phyloP scores from a whole-genome alignment of 2,329 filamentous ascomycete species.

The Berkeleyomyces basicola region DNA sequence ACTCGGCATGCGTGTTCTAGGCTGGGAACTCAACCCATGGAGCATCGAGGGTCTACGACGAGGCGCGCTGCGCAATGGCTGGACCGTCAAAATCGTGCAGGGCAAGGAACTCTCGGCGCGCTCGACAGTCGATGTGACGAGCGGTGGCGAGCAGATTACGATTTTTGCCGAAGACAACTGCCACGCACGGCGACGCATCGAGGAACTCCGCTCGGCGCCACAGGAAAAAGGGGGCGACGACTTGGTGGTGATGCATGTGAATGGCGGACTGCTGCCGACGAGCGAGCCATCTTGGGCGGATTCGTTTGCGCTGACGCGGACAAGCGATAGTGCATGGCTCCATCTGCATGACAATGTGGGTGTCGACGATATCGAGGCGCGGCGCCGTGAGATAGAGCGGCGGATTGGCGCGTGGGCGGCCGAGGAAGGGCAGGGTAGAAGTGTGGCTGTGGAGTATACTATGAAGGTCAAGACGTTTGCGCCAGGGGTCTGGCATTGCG shows the following conservation, averaged over 20 bases:
- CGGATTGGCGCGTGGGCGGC: slow-evolving; percentile 26
- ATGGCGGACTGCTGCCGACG: slow-evolving; percentile 45
- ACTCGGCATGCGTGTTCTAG: slow-evolving; percentile 56
- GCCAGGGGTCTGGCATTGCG: slow-evolving; percentile 52
- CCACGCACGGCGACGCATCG: slow-evolving; percentile 29
- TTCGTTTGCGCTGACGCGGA: slow-evolving; percentile 30
- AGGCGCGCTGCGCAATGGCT: slow-evolving; percentile 55
- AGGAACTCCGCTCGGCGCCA: slow-evolving; percentile 19
- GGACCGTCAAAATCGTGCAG: slow-evolving; percentile 40
- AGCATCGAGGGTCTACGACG: slow-evolving; percentile 67
- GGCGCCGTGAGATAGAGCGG: slow-evolving; percentile 30
- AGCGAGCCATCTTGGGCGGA: slow-evolving; percentile 37
- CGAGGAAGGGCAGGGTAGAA: slow-evolving; percentile 13
- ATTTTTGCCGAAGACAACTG: slow-evolving; percentile 55
- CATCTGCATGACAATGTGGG: slow-evolving; percentile 53
- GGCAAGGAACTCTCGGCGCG: slow-evolving; percentile 21
- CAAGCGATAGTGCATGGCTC: slow-evolving; percentile 32
- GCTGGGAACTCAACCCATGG: slow-evolving; percentile 86
- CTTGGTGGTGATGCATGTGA: slow-evolving; percentile 37
- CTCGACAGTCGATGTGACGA: slow-evolving; percentile 22
- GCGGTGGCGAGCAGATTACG: slow-evolving; percentile 37
- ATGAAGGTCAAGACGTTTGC: slow-evolving; percentile 55
- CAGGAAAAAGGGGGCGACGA: slow-evolving; percentile 6
- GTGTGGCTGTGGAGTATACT: slow-evolving; percentile 34
- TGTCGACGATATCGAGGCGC: slow-evolving; percentile 32